phyloP scores from a whole-genome alignment of 1,284 basidiomycete species.

The Rhodotorula sp. region DNA sequence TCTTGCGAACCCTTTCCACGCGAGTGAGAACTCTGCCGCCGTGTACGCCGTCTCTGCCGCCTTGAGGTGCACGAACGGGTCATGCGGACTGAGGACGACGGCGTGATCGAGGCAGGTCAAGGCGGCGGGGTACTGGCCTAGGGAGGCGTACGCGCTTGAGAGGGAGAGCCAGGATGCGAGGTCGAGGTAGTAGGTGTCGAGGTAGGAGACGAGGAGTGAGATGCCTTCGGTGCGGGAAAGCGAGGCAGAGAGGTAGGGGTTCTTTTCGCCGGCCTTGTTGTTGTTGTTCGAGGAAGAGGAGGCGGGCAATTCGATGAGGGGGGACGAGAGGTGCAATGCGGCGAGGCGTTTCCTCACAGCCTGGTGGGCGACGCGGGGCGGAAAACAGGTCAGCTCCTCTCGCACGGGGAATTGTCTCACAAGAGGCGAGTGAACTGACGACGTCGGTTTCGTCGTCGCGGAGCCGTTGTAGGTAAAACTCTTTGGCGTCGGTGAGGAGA shows the following conservation, averaged over 20 bases:
- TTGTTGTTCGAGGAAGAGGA: not conserved
- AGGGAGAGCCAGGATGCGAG: constrained; percentile 90
- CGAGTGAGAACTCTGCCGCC: constrained; percentile 64
- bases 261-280: constrained; percentile 22
- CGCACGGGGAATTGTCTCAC: not conserved
- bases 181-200: constrained; percentile 92
- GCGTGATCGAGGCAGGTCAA: constrained; percentile 76
- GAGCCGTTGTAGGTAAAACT: constrained; percentile 68
- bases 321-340: constrained; percentile 24
- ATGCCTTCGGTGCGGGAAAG: constrained; percentile 57
- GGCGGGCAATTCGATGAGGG: not conserved
- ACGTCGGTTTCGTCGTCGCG: constrained; percentile 70
- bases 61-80: constrained; percentile 75
- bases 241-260: constrained; percentile 45
- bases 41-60: constrained; percentile 87
- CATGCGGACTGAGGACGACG: constrained; percentile 77
- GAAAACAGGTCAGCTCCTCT: constrained; percentile 58
- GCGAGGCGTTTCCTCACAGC: constrained; percentile 54
- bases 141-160: constrained; percentile 79
- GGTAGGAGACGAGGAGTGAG: constrained; percentile 70
- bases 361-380: constrained; percentile 52
- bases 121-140: constrained; percentile 69
- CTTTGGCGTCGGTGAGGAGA: constrained; percentile 55
- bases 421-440: constrained; percentile 56
- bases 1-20: constrained; percentile 78